Percentiles rank a stretch among this genome's conserved stretches.
Evolutionary conservation across 371 early-diverging fungal species (phyloP).

Genomic region (Rhizopus sp.): DNA sequence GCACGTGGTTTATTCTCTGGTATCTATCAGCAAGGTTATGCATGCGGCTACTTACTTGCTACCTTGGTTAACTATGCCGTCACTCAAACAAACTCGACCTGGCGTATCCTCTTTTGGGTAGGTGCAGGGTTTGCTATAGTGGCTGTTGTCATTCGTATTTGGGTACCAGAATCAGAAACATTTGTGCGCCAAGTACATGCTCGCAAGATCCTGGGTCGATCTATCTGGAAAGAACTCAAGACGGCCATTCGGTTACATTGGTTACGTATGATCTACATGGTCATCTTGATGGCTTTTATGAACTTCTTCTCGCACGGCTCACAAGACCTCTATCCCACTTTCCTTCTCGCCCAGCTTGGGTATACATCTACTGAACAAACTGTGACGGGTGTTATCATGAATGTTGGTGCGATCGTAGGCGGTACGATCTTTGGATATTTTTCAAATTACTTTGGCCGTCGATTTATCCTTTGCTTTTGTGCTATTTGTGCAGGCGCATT

Average conservation of each 20-base stretch:
- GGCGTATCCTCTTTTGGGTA: slow-evolving; percentile 76
- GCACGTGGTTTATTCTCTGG: slow-evolving; percentile 74
- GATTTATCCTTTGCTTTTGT: slow-evolving; percentile 49
- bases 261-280: slow-evolving; percentile 60
- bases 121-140: slow-evolving; percentile 65
- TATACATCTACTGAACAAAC: slow-evolving; percentile 57
- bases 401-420: slow-evolving; percentile 71
- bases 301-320: slow-evolving; percentile 74
- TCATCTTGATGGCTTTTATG: slow-evolving; percentile 62
- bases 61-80: slow-evolving; percentile 61
- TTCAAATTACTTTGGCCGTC: slow-evolving; percentile 69
- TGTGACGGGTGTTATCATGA: slow-evolving; percentile 61
- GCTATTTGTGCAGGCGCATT: slow-evolving; percentile 59
- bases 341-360: slow-evolving; percentile 56
- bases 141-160: slow-evolving; percentile 58
- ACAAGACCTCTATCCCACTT: slow-evolving; percentile 76
- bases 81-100: slow-evolving; percentile 46
- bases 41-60: slow-evolving; percentile 68
- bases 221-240: slow-evolving; percentile 42
- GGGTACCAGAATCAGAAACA: slow-evolving; percentile 66
- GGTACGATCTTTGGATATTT: slow-evolving; percentile 66
- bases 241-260: slow-evolving; percentile 56
- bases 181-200: slow-evolving; percentile 50
- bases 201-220: slow-evolving; percentile 32
- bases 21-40: slow-evolving; percentile 73